Evolutionary conservation across 2,329 filamentous ascomycete genomes (phyloP).

Genomic region (Colletotrichum sp.): DNA sequence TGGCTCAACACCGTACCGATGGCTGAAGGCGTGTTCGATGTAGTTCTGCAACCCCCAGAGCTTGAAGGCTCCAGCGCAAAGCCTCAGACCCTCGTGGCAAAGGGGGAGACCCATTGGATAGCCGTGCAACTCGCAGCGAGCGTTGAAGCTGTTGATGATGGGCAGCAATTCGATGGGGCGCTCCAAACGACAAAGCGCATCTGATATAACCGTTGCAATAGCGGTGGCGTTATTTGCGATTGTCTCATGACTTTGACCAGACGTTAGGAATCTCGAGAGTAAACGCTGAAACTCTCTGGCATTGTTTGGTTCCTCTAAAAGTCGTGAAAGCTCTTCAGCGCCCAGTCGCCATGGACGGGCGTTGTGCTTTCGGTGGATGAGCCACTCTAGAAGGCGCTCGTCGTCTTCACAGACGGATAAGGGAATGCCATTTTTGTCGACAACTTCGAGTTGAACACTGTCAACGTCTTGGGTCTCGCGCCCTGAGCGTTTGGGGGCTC

Average conservation of each 20-base stretch:
- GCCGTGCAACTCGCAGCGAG: slow-evolving; percentile 31
- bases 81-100: slow-evolving; percentile 31
- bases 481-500: not conserved
- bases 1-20: not conserved
- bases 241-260: not conserved
- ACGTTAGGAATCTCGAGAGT: not conserved
- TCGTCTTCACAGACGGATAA: slow-evolving; percentile 30
- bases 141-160: slow-evolving; percentile 46
- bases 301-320: not conserved
- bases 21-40: not conserved
- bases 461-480: not conserved
- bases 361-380: slow-evolving; percentile 30
- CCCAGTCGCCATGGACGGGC: not conserved
- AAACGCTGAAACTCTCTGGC: not conserved
- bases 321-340: not conserved
- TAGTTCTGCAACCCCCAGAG: not conserved
- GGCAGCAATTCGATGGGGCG: slow-evolving; percentile 30
- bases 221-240: not conserved
- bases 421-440: slow-evolving; percentile 34
- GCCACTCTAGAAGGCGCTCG: slow-evolving; percentile 38
- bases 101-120: slow-evolving; percentile 30
- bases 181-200: not conserved
- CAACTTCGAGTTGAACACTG: slow-evolving; percentile 3
- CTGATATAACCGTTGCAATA: not conserved
- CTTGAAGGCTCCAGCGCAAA: slow-evolving; percentile 30